A percentile compares a stretch with the other conserved stretches of the same genome.
phyloP scores from a whole-genome alignment of 306 rosid species.

The Vigna angularis region DNA sequence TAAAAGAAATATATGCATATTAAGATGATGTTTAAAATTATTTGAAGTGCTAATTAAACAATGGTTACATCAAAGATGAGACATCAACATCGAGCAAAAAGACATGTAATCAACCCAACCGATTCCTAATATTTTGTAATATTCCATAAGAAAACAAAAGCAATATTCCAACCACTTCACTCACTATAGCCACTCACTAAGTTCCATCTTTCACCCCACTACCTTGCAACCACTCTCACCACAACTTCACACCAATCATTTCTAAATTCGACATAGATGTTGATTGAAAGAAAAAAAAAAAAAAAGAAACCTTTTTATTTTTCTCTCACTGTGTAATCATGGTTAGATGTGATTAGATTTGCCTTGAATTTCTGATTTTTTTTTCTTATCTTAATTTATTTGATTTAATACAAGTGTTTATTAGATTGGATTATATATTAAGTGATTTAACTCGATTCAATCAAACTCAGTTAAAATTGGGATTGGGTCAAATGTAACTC shows the following conservation, averaged over 20 bases:
- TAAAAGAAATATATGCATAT: not conserved
- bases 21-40: not conserved
- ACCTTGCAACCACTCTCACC: conserved; percentile 40
- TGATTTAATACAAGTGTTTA: too few species aligned
- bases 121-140: conserved; percentile 7
- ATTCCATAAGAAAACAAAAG: conserved; percentile 30
- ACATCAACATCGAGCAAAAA: conserved; percentile 34
- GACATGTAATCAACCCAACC: conserved; percentile 43
- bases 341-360: too few species aligned
- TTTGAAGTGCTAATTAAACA: conserved; percentile 13
- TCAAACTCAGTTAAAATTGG: too few species aligned
- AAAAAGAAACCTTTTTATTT: not conserved
- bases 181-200: not conserved
- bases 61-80: conserved; percentile 30
- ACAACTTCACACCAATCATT: conserved; percentile 33
- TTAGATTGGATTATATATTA: too few species aligned
- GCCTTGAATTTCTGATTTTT: too few species aligned
- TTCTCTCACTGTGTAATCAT: not conserved
- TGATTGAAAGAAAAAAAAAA: too few species aligned
- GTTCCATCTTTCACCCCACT: conserved; percentile 28
- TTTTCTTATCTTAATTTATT: too few species aligned
- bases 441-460: too few species aligned
- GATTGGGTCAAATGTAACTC: too few species aligned
- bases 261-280: not conserved
- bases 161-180: conserved; percentile 32